phyloP scores from a whole-genome alignment of 768 basidiomycete genomes.

The Rossbeevera mucosa region DNA sequence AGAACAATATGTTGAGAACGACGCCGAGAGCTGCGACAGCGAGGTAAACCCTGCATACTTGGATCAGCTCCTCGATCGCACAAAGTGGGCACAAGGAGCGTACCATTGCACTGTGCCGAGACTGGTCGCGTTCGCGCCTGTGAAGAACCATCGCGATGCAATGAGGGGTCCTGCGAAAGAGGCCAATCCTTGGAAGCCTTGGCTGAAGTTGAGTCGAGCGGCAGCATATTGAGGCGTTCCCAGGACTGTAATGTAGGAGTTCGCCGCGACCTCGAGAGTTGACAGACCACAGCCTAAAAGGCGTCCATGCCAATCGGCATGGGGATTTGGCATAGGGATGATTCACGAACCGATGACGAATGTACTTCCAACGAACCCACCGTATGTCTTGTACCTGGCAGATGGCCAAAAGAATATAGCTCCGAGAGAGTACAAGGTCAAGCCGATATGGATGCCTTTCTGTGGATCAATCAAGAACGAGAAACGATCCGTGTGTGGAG shows the following conservation, averaged over 20 bases:
- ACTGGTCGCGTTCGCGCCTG: constrained; percentile 52
- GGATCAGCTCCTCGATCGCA: constrained; percentile 1
- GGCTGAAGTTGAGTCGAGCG: constrained; percentile 72
- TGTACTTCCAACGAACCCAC: constrained; percentile 71
- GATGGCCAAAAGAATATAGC: constrained; percentile 80
- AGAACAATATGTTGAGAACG: constrained; percentile 60
- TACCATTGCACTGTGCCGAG: constrained; percentile 69
- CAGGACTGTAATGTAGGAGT: constrained; percentile 73
- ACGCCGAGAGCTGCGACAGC: constrained; percentile 61
- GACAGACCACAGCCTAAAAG: constrained; percentile 60
- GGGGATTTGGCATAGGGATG: background rate
- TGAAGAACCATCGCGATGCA: constrained; percentile 72
- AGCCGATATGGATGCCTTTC: constrained; percentile 62
- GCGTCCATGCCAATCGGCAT: background rate
- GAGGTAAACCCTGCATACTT: constrained; percentile 50
- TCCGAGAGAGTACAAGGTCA: constrained; percentile 56
- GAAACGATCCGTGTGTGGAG: background rate
- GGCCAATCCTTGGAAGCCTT: constrained; percentile 75
- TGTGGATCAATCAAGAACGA: constrained; percentile 12
- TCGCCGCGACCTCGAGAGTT: constrained; percentile 68
- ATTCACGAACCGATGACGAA: constrained; percentile 53
- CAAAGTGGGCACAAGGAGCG: background rate
- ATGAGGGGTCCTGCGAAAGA: constrained; percentile 72
- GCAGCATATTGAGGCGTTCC: constrained; percentile 67
- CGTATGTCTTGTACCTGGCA: constrained; percentile 61